phyloP scores from a whole-genome alignment of 2,329 filamentous ascomycete genomes.

The Knoxdaviesia capensis region DNA sequence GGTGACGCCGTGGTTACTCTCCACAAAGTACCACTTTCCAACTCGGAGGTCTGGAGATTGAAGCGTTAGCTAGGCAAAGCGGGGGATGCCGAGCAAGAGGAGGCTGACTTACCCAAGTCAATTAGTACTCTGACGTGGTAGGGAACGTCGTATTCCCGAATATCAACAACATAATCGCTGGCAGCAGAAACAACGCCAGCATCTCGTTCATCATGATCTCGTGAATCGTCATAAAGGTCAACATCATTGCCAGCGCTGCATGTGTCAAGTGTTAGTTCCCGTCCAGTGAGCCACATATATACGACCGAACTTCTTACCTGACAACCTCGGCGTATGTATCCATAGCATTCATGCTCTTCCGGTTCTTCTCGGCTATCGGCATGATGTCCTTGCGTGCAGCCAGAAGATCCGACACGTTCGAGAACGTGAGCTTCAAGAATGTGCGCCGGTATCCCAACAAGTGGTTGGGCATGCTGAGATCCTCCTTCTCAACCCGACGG shows the following conservation, averaged over 20 bases:
- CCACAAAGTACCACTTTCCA: constrained; percentile 91
- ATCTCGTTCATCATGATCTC: constrained; percentile 61
- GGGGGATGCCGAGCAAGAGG: background rate
- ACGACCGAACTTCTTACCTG: constrained; percentile 33
- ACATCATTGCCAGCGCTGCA: constrained; percentile 29
- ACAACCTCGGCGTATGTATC: constrained; percentile 96
- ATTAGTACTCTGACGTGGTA: constrained; percentile 99
- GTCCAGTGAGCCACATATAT: no score
- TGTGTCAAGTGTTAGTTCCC: no score
- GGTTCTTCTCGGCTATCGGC: constrained; percentile 90
- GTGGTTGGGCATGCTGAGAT: constrained; percentile 88
- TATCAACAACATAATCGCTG: constrained; percentile 95
- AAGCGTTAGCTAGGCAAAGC: background rate
- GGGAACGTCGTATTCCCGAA: constrained; percentile 96
- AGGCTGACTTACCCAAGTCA: constrained; percentile 46
- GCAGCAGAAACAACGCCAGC: constrained; percentile 64
- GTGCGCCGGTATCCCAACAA: constrained; percentile 75
- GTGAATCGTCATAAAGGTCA: constrained; percentile 82
- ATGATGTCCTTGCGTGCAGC: constrained; percentile 67
- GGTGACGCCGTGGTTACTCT: constrained; percentile 78
- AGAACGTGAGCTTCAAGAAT: constrained; percentile 72
- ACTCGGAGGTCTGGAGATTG: constrained; percentile 62
- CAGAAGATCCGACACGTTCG: constrained; percentile 71
- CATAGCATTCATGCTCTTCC: constrained; percentile 89
- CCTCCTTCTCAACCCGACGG: constrained; percentile 70